Evolutionary conservation across 495 filamentous ascomycete genomes (phyloP), one percentile per base, ranked within the genome.

Genomic region (Parmelia sp.): DNA sequence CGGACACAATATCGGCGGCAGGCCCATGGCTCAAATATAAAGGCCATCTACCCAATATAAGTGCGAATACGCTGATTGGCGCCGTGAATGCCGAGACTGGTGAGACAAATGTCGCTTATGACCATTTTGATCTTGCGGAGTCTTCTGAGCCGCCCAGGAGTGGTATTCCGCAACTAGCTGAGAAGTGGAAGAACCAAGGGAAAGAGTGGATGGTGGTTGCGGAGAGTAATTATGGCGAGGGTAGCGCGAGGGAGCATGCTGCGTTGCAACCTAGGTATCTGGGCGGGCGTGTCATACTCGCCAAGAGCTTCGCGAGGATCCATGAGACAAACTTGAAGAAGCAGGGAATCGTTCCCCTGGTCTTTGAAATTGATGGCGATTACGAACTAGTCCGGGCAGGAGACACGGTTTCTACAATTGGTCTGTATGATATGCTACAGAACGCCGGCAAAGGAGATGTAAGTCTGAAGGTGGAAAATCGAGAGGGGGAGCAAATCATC

Each of bases 301-400:
- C 88, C 62, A 97, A 97, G 82, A 86, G 82, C 72, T 97, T 98
- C 74, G 94, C 94, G 4, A 83, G 94, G 51, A 98, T 98, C 75
- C 94, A 98, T 78, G 95, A 98, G 82, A 96, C 94, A 23, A 98
- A 98, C 77, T 78, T 98, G 37, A 98, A 98, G 86, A 97, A 98
- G 81, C 94, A 98, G 79, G 94, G 94, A 64, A 88, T 98, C 21
- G 91, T 97, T 27, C 94, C 94, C 0, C 77, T 98, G 65, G 95
- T 90, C 0, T 96, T 98, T 70, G 90, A 77, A 3, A 81, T 94
- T 71, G 89, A 89, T 71, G 78, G 77, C n/a, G 95, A 97, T 73
- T 98, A 98, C 72, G 90, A 92, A 65, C 75, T 76, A 59, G 86
- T 98, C 56, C 77, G 81, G 40, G 90, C 90, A 1, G 89, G 90